Conservation (phyloP, 1,284 basidiomycete species). For the Irpex rosettiformis region DNA sequence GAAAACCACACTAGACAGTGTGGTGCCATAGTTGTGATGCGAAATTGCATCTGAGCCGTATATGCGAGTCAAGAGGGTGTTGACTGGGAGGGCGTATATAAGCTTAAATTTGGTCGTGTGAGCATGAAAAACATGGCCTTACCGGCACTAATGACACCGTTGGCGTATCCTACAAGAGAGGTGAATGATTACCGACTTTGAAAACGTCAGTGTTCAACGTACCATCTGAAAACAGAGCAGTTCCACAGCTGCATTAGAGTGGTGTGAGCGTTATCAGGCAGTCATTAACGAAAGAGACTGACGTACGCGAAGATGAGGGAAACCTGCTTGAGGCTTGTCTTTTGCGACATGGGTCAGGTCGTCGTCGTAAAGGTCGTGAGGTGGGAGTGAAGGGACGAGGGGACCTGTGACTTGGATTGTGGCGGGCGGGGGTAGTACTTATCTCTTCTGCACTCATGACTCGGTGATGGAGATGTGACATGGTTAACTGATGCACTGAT, state of each 20-base stretch:
- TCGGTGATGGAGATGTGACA: background rate
- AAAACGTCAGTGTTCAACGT: slow-evolving; percentile 12
- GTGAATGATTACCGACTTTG: background rate
- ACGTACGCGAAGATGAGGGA: slow-evolving; percentile 79
- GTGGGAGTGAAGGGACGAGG: background rate
- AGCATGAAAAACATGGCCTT: slow-evolving; percentile 25
- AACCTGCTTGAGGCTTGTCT: slow-evolving; percentile 40
- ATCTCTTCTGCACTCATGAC: background rate
- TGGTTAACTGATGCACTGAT: background rate
- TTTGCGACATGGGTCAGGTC: background rate
- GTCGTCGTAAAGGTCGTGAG: background rate
- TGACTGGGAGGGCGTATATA: slow-evolving; percentile 35
- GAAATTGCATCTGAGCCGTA: slow-evolving; percentile 54
- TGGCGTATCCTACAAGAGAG: slow-evolving; percentile 64
- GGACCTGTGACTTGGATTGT: background rate
- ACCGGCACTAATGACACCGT: slow-evolving; percentile 76
- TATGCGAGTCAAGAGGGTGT: slow-evolving; percentile 44
- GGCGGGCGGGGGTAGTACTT: background rate
- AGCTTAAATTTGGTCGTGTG: background rate
- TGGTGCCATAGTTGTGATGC: slow-evolving; percentile 54
- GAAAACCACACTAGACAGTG: slow-evolving; percentile 67
- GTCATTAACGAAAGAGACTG: slow-evolving; percentile 1
- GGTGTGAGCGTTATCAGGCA: background rate
- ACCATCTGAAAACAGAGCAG: slow-evolving; percentile 87
- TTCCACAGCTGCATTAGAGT: slow-evolving; percentile 58